Evolutionary conservation across 192 early-diverging fungal species (phyloP).

Genomic region (Backusella circina): DNA sequence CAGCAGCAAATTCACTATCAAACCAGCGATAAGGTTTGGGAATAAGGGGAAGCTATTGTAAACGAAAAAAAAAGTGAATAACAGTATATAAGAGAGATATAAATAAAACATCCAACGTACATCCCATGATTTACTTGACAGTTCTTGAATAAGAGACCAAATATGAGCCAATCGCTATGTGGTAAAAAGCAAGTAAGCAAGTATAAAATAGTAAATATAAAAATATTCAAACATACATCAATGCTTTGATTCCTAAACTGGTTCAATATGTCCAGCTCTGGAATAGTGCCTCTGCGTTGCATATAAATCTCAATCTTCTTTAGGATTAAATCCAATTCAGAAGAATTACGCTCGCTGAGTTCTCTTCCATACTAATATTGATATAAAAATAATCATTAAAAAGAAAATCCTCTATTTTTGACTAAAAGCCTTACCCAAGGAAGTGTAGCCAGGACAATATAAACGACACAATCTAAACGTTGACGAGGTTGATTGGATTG

Average conservation of each 20-base stretch:
- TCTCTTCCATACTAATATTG: slow-evolving; percentile 41
- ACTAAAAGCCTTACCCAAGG: slow-evolving; percentile 59
- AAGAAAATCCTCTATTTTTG: not conserved
- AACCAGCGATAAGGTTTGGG: slow-evolving; percentile 48
- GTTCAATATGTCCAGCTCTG: slow-evolving; percentile 2
- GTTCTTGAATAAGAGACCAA: slow-evolving; percentile 14
- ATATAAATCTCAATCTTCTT: slow-evolving; percentile 50
- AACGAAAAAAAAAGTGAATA: not conserved
- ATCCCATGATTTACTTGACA: slow-evolving; percentile 13
- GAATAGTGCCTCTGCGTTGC: slow-evolving; percentile 27
- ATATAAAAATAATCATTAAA: not conserved
- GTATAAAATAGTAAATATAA: not conserved
- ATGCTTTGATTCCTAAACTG: slow-evolving; percentile 9
- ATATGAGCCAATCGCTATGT: slow-evolving; percentile 14
- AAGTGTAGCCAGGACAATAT: slow-evolving; percentile 69
- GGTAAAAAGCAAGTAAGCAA: not conserved
- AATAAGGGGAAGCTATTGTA: slow-evolving; percentile 36
- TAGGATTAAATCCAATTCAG: slow-evolving; percentile 45
- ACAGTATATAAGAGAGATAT: not conserved
- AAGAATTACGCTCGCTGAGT: slow-evolving; percentile 47
- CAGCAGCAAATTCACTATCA: slow-evolving; percentile 40
- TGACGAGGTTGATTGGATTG: slow-evolving; percentile 39
- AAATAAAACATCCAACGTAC: slow-evolving; percentile 18
- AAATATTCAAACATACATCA: not conserved
- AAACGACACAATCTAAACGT: slow-evolving; percentile 57